Conservation (phyloP, 176 grass and related monocot species). For the Juncus effusus region DNA sequence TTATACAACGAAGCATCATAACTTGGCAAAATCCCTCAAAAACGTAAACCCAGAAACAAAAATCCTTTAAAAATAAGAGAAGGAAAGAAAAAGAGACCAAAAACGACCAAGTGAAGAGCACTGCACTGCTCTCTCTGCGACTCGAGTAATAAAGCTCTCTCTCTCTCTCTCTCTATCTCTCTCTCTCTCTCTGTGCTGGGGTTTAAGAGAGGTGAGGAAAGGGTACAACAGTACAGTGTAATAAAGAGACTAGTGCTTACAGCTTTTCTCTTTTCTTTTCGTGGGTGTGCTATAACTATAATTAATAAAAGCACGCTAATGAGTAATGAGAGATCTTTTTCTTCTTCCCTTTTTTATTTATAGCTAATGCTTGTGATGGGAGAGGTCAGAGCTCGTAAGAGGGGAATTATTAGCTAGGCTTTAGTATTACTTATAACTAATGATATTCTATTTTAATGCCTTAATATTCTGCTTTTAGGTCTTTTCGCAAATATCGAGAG, state of each 20-base stretch:
- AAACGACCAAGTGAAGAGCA: slow-evolving; percentile 14
- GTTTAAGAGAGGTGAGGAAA: slow-evolving; percentile 12
- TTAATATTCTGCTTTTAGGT: background rate
- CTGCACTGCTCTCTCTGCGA: background rate
- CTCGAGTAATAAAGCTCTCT: background rate
- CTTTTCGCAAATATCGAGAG: slow-evolving; percentile 20
- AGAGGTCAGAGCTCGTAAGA: background rate
- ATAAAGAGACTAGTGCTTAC: slow-evolving; percentile 6
- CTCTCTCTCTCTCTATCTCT: background rate
- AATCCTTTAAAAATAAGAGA: slow-evolving; percentile 9
- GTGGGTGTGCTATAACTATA: background rate
- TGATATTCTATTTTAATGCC: background rate
- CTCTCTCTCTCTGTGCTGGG: background rate
- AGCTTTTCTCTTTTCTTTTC: background rate
- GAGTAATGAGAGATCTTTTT: slow-evolving; percentile 11
- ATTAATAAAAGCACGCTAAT: slow-evolving; percentile 13
- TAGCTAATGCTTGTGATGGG: background rate
- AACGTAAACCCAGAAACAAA: slow-evolving; percentile 1
- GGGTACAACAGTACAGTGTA: slow-evolving; percentile 3
- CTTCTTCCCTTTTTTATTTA: background rate
- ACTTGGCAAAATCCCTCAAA: slow-evolving; percentile 12
- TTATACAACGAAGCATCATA: background rate
- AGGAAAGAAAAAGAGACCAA: background rate
- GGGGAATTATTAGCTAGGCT: slow-evolving; percentile 7
- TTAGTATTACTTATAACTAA: background rate